A percentile compares a stretch with the other conserved stretches of the same genome.
Evolutionary conservation across 2,329 filamentous ascomycete species (phyloP).

Genomic region (Xylaria multiplex): DNA sequence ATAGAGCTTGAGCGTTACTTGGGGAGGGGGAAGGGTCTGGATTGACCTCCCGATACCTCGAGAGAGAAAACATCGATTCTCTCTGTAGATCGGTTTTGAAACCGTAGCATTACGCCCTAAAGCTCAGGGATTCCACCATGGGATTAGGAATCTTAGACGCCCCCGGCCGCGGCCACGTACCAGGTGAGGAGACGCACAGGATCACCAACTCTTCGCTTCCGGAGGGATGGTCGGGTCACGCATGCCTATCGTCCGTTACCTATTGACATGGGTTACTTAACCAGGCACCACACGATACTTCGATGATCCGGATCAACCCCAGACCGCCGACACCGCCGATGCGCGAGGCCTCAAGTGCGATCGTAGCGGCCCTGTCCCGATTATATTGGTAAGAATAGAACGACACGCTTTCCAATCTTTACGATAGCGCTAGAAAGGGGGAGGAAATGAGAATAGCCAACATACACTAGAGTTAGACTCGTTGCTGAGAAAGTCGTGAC

Average conservation of each 20-base stretch:
- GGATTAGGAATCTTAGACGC: slow-evolving; percentile 78
- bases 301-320: slow-evolving; percentile 64
- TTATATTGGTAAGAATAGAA: slow-evolving; percentile 73
- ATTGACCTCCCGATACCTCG: not conserved
- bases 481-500: slow-evolving; percentile 22
- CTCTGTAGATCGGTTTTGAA: slow-evolving; percentile 15
- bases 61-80: not conserved
- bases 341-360: slow-evolving; percentile 75
- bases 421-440: too few relatives aligned
- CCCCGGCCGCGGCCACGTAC: slow-evolving; percentile 76
- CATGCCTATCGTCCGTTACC: not conserved
- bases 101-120: slow-evolving; percentile 15
- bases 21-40: not conserved
- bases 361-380: slow-evolving; percentile 69
- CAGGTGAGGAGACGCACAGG: slow-evolving; percentile 63
- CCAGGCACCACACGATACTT: slow-evolving; percentile 72
- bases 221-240: not conserved
- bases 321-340: slow-evolving; percentile 45
- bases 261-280: slow-evolving; percentile 20
- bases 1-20: slow-evolving; percentile 10
- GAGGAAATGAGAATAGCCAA: not conserved
- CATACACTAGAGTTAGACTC: not conserved
- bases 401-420: not conserved
- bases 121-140: slow-evolving; percentile 55
- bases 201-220: not conserved